Evolutionary conservation across 352 stramenopile genomes (phyloP), one percentile per base, ranked within the genome.

Genomic region (Plasmopara viticola): DNA sequence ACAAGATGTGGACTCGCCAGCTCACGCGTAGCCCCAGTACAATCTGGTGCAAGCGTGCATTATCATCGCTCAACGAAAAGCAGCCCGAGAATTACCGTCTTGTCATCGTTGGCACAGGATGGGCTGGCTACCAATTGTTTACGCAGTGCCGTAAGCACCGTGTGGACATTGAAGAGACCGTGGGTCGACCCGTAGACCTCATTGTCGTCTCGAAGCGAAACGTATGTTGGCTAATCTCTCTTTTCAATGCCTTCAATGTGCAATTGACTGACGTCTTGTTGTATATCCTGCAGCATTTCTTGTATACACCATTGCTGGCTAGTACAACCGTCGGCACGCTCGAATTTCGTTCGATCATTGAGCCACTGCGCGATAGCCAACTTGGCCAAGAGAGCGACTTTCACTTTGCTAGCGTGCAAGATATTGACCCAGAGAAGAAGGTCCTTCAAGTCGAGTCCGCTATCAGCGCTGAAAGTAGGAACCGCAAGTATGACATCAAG

Each of bases 291-390:
- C 48, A 91, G 78, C 96, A 99, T 69, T 99, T 98, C 66, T 63
- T 99, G 48, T 99, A 99, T 83, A 99, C 96, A 33, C 95, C 96
- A 17, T 67, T 99, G 49, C 74, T 99, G 9, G 93, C 96, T 6
- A 96, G 77, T 31, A 98, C 94, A 29, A 97, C 95, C 2, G 88
- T 96, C 31, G 89, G 78, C 0, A 99, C 96, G 18, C 73, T 99
- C 20, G 96, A 98, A 72, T 98, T 98, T 72, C 90, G 95, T 6
- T 94, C 81, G 20, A 98, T 98, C 62, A 91, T 98, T 60, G 96
- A 99, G 66, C 95, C 95, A 10, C 74, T 98, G 40, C 87, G 96
- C 1, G 96, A 90, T 59, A 82, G 59, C 28, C 71, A 70, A 45
- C 78, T 90, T 52, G 76, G 77, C 34, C 62, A 87, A 64, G 67